Evolutionary conservation across 306 rosid species (phyloP).

Genomic region (Prunus kanzakura): DNA sequence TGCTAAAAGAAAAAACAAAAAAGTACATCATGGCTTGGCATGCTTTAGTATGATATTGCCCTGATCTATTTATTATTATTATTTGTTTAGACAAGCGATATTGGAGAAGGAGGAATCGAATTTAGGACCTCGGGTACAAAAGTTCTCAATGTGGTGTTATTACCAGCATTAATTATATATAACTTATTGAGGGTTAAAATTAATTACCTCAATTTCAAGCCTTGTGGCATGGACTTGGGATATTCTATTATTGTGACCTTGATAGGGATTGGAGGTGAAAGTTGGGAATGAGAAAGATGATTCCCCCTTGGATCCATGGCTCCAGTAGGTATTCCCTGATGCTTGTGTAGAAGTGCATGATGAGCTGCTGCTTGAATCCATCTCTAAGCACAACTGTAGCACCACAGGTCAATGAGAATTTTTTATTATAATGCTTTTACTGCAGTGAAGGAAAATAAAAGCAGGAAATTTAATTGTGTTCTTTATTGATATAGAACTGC

Average conservation of each 20-base stretch:
- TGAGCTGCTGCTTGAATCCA: constrained; percentile 51
- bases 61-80: not conserved
- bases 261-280: constrained; percentile 36
- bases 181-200: not conserved
- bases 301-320: constrained; percentile 44
- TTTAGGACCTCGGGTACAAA: no score
- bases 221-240: constrained; percentile 24
- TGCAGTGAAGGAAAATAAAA: not conserved
- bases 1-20: not conserved
- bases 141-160: no score
- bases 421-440: not conserved
- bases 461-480: not conserved
- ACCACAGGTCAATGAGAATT: not conserved
- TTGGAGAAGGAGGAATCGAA: not conserved
- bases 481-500: not conserved
- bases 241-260: constrained; percentile 18
- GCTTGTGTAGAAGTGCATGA: constrained; percentile 48
- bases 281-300: constrained; percentile 52
- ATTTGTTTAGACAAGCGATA: not conserved
- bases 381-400: constrained; percentile 61
- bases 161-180: no score
- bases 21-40: no score
- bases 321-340: constrained; percentile 51
- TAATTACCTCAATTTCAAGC: constrained; percentile 37
- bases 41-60: not conserved